phyloP scores from a whole-genome alignment of 1,284 basidiomycete species.

The Coniferiporia weirii region DNA sequence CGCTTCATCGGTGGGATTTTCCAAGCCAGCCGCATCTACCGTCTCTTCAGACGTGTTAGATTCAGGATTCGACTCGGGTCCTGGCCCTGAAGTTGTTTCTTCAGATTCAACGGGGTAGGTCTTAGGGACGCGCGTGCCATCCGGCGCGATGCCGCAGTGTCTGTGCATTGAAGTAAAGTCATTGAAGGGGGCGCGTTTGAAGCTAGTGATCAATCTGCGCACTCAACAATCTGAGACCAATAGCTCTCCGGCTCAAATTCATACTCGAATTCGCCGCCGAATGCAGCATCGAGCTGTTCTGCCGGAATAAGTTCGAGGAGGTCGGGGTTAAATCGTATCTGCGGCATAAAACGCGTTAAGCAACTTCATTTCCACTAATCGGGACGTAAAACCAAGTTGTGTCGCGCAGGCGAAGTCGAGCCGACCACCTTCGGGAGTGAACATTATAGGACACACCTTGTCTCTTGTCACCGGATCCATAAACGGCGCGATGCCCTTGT shows the following conservation, averaged over 20 bases:
- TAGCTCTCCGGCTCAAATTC: constrained; percentile 75
- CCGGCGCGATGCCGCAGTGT: constrained; percentile 53
- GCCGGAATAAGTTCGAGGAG: constrained; percentile 69
- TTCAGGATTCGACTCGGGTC: not conserved
- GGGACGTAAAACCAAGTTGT: constrained; percentile 1
- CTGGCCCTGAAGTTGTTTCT: not conserved
- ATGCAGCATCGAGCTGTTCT: constrained; percentile 77
- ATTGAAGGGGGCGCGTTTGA: not conserved
- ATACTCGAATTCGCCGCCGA: constrained; percentile 75
- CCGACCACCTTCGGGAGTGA: too few relatives aligned
- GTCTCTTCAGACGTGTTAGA: not conserved
- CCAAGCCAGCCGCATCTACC: not conserved
- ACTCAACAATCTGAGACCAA: constrained; percentile 75
- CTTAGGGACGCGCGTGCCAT: constrained; percentile 33
- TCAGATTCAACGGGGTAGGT: not conserved
- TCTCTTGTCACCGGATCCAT: constrained; percentile 87
- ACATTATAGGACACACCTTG: constrained; percentile 75
- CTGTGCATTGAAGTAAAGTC: constrained; percentile 29
- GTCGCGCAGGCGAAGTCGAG: too few relatives aligned
- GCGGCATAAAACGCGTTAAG: too few relatives aligned
- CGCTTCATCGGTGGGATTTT: not conserved
- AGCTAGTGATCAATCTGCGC: constrained; percentile 24
- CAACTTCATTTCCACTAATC: too few relatives aligned
- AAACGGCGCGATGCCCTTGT: constrained; percentile 83
- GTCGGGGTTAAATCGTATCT: constrained; percentile 85